Conservation (phyloP, 208 protist genomes). For the Herpetomonas samuelpessoai region DNA sequence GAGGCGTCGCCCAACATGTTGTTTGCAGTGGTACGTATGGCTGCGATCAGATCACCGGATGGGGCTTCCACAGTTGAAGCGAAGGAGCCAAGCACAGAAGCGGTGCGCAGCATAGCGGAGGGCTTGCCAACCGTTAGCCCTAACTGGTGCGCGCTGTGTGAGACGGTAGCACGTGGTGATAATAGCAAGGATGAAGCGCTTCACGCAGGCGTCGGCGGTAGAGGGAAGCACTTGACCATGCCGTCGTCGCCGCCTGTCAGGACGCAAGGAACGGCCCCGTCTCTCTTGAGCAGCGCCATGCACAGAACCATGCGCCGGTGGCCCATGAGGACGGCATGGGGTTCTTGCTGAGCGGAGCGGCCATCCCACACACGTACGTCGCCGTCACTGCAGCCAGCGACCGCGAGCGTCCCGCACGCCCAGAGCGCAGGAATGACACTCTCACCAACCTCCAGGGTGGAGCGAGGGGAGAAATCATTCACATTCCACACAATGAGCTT, state of each 20-base stretch:
- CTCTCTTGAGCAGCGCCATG: slow-evolving; percentile 21
- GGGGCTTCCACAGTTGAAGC: too few species aligned
- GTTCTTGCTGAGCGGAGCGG: slow-evolving; percentile 46
- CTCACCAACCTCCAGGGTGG: slow-evolving; percentile 59
- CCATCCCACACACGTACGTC: slow-evolving; percentile 82
- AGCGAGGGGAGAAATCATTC: slow-evolving; percentile 54
- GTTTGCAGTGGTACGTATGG: too few species aligned
- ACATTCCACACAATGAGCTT: slow-evolving; percentile 79
- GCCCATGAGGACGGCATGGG: slow-evolving; percentile 50
- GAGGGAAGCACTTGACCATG: slow-evolving; percentile 49
- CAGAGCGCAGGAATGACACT: slow-evolving; percentile 78
- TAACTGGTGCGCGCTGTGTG: too few species aligned
- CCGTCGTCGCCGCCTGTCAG: slow-evolving; percentile 78
- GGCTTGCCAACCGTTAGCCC: too few species aligned
- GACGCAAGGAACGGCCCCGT: slow-evolving; percentile 12
- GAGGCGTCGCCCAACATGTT: too few species aligned
- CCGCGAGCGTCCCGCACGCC: slow-evolving; percentile 38
- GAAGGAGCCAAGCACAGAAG: too few species aligned
- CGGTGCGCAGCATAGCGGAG: too few species aligned
- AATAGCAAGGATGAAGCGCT: too few species aligned
- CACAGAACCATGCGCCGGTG: slow-evolving; percentile 82
- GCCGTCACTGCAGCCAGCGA: slow-evolving; percentile 81
- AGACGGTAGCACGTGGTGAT: too few species aligned
- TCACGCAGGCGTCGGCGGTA: too few species aligned
- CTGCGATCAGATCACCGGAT: too few species aligned